phyloP scores from a whole-genome alignment of 805 yeast species.

The Nakazawaea laoshanensis region DNA sequence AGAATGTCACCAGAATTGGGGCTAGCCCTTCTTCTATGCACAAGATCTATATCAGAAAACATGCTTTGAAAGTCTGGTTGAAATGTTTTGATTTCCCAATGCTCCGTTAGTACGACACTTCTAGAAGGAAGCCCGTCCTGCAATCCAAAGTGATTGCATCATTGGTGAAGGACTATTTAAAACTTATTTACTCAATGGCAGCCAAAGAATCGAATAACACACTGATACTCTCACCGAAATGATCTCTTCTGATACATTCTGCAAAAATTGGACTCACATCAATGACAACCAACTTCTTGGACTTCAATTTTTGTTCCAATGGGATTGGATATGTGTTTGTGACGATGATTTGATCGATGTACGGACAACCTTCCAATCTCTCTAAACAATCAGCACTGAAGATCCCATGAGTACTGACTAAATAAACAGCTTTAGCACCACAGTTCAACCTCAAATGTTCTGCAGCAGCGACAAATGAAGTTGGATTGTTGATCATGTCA shows the following conservation, averaged over 20 bases:
- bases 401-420: constrained; percentile 94
- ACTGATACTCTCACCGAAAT: constrained; percentile 94
- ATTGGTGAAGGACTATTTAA: too few species aligned
- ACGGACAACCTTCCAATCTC: constrained; percentile 64
- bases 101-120: constrained; percentile 49
- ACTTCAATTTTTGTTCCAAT: constrained; percentile 44
- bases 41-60: too few species aligned
- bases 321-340: constrained; percentile 94
- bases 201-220: constrained; percentile 86
- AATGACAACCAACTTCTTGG: constrained; percentile 72
- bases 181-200: constrained; percentile 25
- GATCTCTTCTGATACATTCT: constrained; percentile 97
- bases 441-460: constrained; percentile 94
- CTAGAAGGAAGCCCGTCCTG: constrained; percentile 34
- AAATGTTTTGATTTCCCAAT: constrained; percentile 38
- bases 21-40: constrained; percentile 1
- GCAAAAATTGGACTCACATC: constrained; percentile 95
- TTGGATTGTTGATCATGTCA: constrained; percentile 96
- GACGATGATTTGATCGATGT: constrained; percentile 86
- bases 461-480: constrained; percentile 93
- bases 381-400: constrained; percentile 85
- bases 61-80: too few species aligned
- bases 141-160: constrained; percentile 45
- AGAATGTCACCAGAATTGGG: neutral
- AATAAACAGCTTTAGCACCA: constrained; percentile 87